Conservation (phyloP, 148 eudicot genomes). For the Suaeda aralocaspica region DNA sequence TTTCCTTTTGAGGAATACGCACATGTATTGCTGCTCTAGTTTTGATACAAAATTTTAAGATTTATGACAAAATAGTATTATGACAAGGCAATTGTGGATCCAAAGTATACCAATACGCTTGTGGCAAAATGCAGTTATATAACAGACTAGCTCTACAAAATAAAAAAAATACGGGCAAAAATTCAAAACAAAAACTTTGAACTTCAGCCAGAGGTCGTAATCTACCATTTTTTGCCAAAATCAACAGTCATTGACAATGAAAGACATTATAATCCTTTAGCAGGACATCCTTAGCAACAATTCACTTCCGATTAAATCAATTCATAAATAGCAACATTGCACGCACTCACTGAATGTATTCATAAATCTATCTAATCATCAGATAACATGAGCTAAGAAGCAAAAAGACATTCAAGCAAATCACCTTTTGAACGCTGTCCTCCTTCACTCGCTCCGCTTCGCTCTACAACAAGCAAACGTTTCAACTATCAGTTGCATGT, state of each 20-base stretch:
- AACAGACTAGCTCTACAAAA: background rate
- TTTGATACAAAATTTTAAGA: background rate
- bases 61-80: background rate
- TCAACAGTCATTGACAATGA: no score
- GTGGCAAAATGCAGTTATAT: background rate
- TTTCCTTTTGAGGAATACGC: background rate
- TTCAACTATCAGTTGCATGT: background rate
- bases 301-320: no score
- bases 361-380: background rate
- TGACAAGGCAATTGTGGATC: background rate
- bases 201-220: background rate
- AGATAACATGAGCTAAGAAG: background rate
- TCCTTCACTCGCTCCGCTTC: constrained; percentile 80
- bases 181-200: background rate
- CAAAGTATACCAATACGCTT: no score
- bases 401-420: constrained; percentile 9
- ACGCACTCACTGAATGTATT: no score
- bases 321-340: no score
- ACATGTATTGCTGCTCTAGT: background rate
- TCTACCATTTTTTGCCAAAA: background rate
- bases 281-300: background rate
- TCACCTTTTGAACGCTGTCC: constrained; percentile 58
- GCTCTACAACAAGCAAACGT: constrained; percentile 39
- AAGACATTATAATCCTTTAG: no score
- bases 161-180: background rate